Conservation (phyloP, 2,329 filamentous ascomycete genomes). For the Hypomyces perniciosus region DNA sequence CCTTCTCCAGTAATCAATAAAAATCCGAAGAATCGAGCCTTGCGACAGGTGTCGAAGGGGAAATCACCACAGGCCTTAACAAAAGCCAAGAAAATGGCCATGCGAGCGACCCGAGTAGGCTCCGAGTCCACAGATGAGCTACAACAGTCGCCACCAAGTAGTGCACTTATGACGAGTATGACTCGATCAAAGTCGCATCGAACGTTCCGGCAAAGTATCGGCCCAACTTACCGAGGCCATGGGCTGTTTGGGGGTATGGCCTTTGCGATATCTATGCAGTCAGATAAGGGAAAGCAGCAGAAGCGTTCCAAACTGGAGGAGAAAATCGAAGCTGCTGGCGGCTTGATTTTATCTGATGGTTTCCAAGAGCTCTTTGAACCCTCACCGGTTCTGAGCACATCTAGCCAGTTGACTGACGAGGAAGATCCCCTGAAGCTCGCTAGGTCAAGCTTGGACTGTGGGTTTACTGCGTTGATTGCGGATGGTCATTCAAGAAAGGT, state of each 20-base stretch:
- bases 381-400: constrained; percentile 28
- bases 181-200: constrained; percentile 23
- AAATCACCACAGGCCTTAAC: constrained; percentile 23
- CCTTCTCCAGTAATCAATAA: constrained; percentile 19
- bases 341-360: constrained; percentile 62
- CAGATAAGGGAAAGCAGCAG: constrained; percentile 32
- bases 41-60: constrained; percentile 17
- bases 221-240: constrained; percentile 20
- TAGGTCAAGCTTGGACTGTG: constrained; percentile 45
- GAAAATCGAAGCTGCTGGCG: constrained; percentile 65
- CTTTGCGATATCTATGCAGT: constrained; percentile 74
- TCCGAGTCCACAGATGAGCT: constrained; percentile 46
- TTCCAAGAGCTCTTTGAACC: constrained; percentile 75
- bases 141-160: constrained; percentile 32
- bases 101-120: constrained; percentile 25
- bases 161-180: constrained; percentile 34
- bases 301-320: constrained; percentile 46
- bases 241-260: constrained; percentile 71
- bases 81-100: constrained; percentile 17
- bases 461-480: constrained; percentile 81
- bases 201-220: constrained; percentile 23
- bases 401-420: constrained; percentile 26
- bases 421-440: constrained; percentile 46
- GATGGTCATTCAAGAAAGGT: constrained; percentile 79
- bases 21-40: constrained; percentile 16